Conservation (phyloP, 1,139 yeast species). For the Casaregolazyma lundiana region DNA sequence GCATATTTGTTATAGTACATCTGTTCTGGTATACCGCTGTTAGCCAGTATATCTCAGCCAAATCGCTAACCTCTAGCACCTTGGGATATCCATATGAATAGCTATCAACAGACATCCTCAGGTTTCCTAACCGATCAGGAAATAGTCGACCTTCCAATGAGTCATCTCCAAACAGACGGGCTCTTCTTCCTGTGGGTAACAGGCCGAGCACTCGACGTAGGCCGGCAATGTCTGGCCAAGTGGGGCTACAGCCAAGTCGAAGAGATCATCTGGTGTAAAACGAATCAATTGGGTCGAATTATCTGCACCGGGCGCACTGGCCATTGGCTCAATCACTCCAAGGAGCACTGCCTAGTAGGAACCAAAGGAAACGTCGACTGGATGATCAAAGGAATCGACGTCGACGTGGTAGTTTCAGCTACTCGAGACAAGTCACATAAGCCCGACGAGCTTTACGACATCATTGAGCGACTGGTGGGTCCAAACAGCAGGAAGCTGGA, state of each 20-base stretch:
- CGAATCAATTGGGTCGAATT: constrained; percentile 80
- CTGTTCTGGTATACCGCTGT: no score
- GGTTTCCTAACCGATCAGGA: constrained; percentile 48
- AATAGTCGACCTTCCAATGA: constrained; percentile 59
- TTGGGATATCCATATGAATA: constrained; percentile 37
- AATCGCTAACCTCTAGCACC: constrained; percentile 27
- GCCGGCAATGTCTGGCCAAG: constrained; percentile 63
- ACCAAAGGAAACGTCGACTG: constrained; percentile 76
- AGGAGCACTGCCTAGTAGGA: constrained; percentile 85
- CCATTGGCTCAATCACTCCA: constrained; percentile 94
- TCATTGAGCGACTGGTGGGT: constrained; percentile 81
- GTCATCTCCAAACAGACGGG: constrained; percentile 75
- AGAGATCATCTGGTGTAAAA: constrained; percentile 86
- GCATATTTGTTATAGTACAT: no score
- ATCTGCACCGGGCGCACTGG: constrained; percentile 96
- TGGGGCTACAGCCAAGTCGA: constrained; percentile 83
- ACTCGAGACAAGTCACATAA: constrained; percentile 87
- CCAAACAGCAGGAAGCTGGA: constrained; percentile 71
- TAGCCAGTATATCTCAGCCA: not conserved
- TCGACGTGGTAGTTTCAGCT: constrained; percentile 72
- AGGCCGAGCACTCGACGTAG: constrained; percentile 85
- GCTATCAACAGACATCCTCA: constrained; percentile 44
- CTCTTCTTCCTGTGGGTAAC: constrained; percentile 87
- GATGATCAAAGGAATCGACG: constrained; percentile 61
- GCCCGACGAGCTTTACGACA: constrained; percentile 84